Percentiles rank a stretch among this genome's conserved stretches.
Conservation (phyloP, 768 basidiomycete genomes). For the Suillus lakei region DNA sequence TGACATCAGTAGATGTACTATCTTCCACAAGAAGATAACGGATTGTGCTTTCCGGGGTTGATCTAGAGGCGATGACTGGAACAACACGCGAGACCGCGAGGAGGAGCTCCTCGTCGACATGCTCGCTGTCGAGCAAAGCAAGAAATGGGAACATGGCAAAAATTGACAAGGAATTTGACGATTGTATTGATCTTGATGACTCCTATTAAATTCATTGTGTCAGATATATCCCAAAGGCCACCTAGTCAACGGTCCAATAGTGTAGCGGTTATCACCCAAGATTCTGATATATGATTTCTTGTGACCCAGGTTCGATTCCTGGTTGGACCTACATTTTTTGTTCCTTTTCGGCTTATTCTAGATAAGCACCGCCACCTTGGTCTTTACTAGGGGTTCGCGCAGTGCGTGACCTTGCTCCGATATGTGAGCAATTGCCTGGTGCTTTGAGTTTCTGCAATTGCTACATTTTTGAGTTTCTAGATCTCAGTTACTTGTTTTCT, state of each 20-base stretch:
- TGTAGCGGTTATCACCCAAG: slow-evolving; percentile 24
- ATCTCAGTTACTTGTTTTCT: too few species aligned
- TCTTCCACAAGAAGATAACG: slow-evolving; percentile 64
- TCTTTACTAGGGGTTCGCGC: too few species aligned
- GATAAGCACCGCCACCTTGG: too few species aligned
- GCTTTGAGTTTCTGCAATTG: too few species aligned
- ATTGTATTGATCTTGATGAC: not conserved
- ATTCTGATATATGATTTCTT: slow-evolving; percentile 18
- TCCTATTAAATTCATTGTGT: not conserved
- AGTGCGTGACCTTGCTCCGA: too few species aligned
- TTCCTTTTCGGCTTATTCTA: not conserved
- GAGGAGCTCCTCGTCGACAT: slow-evolving; percentile 52
- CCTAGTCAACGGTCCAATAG: slow-evolving; percentile 9
- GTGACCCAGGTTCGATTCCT: slow-evolving; percentile 23
- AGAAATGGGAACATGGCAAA: slow-evolving; percentile 55
- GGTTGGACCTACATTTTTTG: slow-evolving; percentile 16
- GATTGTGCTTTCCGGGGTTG: slow-evolving; percentile 31
- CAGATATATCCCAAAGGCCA: fast-evolving
- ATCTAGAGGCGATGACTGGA: slow-evolving; percentile 60
- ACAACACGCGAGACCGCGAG: slow-evolving; percentile 72
- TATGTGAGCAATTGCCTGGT: too few species aligned
- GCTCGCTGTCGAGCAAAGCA: slow-evolving; percentile 57
- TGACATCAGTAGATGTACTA: slow-evolving; percentile 45
- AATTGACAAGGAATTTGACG: not conserved
- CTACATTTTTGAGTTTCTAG: too few species aligned